Evolutionary conservation across 805 yeast genomes (phyloP), one percentile per base, ranked within the genome.

Genomic region (Kazachstania viticola): DNA sequence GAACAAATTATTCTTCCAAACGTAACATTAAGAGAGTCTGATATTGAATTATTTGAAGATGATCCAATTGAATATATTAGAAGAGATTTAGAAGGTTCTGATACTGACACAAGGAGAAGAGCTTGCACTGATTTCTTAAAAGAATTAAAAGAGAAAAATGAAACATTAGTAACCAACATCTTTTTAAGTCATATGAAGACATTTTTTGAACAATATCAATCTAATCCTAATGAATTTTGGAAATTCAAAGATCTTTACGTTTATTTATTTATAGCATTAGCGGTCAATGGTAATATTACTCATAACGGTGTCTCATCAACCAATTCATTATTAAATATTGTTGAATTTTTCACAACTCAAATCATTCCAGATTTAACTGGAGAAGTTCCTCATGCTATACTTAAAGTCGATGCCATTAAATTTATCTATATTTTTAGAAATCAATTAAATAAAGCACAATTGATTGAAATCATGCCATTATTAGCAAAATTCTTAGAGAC

Each of bases 61-160:
- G 98, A 91, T 51, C 98, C 98, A 23, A 79, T 91, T 33, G 93
- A 83, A 47, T 91, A 69, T 51, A 87, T 87, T 14, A 71, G 97
- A 48, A 70, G 94, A 39, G 98, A 91, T 56, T 64, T 93, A 28
- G 98, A 93, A 58, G 97, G 97, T 5, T 77, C 94, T 0, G 97
- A 88, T 52, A 71, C 79, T 11, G 97, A 87, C 49, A 79, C 95
- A 1, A 73, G 99, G 57, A 71, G 96, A 56, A 74, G 93, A 45
- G 75, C 95, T 0, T 76, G 96, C n/a, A 82, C 94, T 2, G 96
- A 84, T 48, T 85, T 91, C 49, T 62, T 91, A 43, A 72, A 93
- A 39, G 94, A 84, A 45, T 67, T 91, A 44, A 83, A 85, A 45
- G 81, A 75, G 29, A 77, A 75, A 33, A 75, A 82, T 50, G 85